Conservation (phyloP, 2,329 filamentous ascomycete genomes). For the Phaeosphaeriaceae sp. region DNA sequence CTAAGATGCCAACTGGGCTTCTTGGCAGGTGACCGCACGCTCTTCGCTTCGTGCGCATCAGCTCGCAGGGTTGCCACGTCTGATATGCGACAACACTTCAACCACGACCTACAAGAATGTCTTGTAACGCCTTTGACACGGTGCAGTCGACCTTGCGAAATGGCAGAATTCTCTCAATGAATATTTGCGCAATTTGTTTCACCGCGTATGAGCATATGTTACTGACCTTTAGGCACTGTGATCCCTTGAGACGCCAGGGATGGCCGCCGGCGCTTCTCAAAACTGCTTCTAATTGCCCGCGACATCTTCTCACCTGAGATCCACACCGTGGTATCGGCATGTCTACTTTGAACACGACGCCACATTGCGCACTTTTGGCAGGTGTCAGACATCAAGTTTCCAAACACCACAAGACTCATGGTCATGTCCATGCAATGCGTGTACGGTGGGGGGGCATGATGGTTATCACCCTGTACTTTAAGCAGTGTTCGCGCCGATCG, state of each 20-base stretch:
- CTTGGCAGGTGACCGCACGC: slow-evolving; percentile 16
- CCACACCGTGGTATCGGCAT: no score
- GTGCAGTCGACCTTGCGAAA: background rate
- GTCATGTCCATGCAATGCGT: no score
- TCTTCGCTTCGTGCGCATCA: slow-evolving; percentile 24
- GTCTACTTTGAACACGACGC: no score
- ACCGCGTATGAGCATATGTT: background rate
- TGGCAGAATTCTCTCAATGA: background rate
- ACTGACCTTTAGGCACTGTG: background rate
- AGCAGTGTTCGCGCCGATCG: background rate
- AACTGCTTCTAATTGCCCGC: background rate
- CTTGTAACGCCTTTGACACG: no score
- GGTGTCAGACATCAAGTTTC: no score
- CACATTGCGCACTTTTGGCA: no score
- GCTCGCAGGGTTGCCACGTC: slow-evolving; percentile 4
- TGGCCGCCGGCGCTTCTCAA: background rate
- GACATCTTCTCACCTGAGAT: background rate
- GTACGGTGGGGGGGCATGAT: no score
- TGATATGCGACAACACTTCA: background rate
- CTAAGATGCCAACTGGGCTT: slow-evolving; percentile 1
- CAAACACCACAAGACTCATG: no score
- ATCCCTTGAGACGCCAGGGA: background rate
- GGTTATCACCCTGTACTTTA: no score
- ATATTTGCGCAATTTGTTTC: background rate
- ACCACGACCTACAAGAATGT: background rate